phyloP scores from a whole-genome alignment of 176 grass and related monocot species.

The Echinochloa phyllopogon region DNA sequence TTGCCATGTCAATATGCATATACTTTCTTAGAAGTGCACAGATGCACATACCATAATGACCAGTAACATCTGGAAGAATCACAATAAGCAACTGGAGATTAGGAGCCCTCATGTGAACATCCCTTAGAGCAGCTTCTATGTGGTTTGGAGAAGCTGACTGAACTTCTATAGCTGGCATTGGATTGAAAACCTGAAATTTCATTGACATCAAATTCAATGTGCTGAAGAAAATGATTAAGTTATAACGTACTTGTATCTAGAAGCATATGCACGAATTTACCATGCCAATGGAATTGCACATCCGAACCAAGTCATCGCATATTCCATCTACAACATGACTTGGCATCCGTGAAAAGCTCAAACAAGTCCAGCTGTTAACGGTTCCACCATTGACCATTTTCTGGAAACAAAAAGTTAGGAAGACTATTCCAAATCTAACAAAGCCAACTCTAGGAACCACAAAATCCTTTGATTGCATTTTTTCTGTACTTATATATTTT shows the following conservation, averaged over 20 bases:
- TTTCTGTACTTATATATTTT: background rate
- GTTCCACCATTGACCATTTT: slow-evolving; percentile 72
- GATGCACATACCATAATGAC: slow-evolving; percentile 54
- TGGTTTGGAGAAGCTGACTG: slow-evolving; percentile 15
- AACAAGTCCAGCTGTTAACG: slow-evolving; percentile 63
- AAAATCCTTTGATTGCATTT: background rate
- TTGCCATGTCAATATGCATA: background rate
- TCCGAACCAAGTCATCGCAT: slow-evolving; percentile 48
- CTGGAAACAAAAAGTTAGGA: slow-evolving; percentile 45
- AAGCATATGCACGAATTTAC: slow-evolving; percentile 37
- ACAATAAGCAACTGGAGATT: slow-evolving; percentile 64
- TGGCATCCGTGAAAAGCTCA: slow-evolving; percentile 50
- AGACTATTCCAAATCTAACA: background rate
- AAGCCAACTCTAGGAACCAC: background rate
- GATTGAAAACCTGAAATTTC: slow-evolving; percentile 58
- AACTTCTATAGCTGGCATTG: slow-evolving; percentile 31
- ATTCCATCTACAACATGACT: slow-evolving; percentile 28
- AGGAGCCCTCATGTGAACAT: slow-evolving; percentile 38
- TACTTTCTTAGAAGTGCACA: background rate
- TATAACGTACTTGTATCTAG: background rate
- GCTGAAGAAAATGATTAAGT: background rate
- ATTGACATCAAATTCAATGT: background rate
- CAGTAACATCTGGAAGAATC: slow-evolving; percentile 60
- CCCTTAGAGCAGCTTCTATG: slow-evolving; percentile 56
- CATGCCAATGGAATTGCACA: slow-evolving; percentile 81